phyloP scores from a whole-genome alignment of 441 rosid genomes.

The Hura crepitans region DNA sequence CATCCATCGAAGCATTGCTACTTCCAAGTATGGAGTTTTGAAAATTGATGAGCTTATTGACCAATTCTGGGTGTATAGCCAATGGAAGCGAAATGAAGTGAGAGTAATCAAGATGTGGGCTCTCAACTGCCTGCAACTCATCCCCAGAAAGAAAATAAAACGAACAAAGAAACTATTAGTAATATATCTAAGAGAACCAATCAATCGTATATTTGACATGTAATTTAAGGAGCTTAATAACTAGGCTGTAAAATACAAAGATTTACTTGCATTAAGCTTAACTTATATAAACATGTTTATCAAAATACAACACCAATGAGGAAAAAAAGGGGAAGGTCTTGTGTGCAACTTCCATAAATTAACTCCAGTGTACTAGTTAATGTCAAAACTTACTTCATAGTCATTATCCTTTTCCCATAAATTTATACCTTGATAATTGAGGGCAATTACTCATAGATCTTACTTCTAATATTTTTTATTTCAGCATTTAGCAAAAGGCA shows the following conservation, averaged over 20 bases:
- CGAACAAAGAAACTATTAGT: not conserved
- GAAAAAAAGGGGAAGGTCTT: not conserved
- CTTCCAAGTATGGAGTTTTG: constrained; percentile 61
- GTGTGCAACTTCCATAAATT: not conserved
- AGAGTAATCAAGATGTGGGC: constrained; percentile 69
- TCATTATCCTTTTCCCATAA: not conserved
- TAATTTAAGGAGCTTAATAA: not conserved
- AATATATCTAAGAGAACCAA: constrained; percentile 1
- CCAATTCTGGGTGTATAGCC: constrained; percentile 74
- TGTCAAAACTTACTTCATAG: not conserved
- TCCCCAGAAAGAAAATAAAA: not conserved
- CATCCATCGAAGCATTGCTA: constrained; percentile 24
- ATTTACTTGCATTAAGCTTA: constrained; percentile 5
- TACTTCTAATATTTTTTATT: not conserved
- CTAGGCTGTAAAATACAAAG: not conserved
- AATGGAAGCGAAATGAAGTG: constrained; percentile 89
- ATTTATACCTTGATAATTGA: not conserved
- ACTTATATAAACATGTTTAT: not conserved
- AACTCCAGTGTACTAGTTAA: not conserved
- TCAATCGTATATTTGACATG: not conserved
- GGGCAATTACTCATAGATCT: not conserved
- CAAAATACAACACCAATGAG: not conserved
- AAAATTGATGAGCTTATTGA: constrained; percentile 64
- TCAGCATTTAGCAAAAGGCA: constrained; percentile 1
- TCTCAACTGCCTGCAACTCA: constrained; percentile 52